Evolutionary conservation across 2,329 filamentous ascomycete species (phyloP).

Genomic region (Claviceps fusiformis): DNA sequence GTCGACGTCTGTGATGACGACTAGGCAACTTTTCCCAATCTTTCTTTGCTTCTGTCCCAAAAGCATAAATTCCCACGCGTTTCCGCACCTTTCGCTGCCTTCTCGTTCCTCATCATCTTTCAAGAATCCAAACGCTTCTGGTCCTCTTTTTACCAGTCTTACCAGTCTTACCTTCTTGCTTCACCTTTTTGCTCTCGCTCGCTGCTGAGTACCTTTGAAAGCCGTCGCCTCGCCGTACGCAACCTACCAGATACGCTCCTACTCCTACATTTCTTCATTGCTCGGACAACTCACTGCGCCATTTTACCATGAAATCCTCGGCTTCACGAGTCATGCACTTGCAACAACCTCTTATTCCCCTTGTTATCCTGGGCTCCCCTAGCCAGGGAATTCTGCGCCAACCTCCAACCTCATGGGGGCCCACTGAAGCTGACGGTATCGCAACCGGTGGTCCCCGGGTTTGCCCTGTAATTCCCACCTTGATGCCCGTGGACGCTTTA

Average conservation of each 20-base stretch:
- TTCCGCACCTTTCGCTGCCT: slow-evolving; percentile 11
- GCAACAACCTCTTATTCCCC: not conserved
- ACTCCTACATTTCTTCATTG: too few species aligned
- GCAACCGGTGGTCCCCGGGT: slow-evolving; percentile 8
- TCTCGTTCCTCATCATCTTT: not conserved
- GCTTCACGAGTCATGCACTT: not conserved
- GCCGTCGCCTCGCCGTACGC: not conserved
- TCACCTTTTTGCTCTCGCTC: not conserved
- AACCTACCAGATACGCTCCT: not conserved
- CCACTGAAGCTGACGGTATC: not conserved
- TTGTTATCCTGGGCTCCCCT: not conserved
- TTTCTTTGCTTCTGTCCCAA: slow-evolving; percentile 7
- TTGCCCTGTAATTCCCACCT: not conserved
- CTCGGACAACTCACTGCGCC: not conserved
- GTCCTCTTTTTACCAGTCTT: not conserved
- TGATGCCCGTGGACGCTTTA: not conserved
- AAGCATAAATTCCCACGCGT: slow-evolving; percentile 21
- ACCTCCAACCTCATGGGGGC: slow-evolving; percentile 1
- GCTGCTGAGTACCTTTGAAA: not conserved
- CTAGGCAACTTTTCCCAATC: not conserved
- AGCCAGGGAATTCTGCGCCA: not conserved
- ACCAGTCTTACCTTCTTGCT: not conserved
- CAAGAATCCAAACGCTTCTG: not conserved
- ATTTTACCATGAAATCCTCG: not conserved
- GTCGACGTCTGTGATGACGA: not conserved